A percentile compares a stretch with the other conserved stretches of the same genome.
These are phyloP conservation scores for Paramyrothecium roridum DNA, from an alignment of 2,329 filamentous ascomycete genomes.

Conservation along the genomic window DNA sequence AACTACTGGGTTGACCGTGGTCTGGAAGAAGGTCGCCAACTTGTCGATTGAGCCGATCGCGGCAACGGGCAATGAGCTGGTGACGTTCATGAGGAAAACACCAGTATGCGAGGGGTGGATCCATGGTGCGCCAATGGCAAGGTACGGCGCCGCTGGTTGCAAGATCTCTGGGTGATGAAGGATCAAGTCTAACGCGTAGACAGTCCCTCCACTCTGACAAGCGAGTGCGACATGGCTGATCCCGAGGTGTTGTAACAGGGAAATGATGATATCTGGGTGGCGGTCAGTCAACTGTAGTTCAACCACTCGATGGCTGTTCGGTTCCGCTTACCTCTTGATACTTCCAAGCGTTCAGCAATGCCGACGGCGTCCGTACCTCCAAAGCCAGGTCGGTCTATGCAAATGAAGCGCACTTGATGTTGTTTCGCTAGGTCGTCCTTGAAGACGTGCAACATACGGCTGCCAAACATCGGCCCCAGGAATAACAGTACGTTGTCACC, in stretches of 20 bases:
- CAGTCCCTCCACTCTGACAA: conserved; percentile 24
- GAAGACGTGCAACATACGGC: conserved; percentile 23
- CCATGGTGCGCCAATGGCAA: conserved; percentile 27
- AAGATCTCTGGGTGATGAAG: conserved; percentile 23
- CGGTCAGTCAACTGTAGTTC: too few species aligned
- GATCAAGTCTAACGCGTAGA: conserved; percentile 26
- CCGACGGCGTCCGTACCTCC: conserved; percentile 26
- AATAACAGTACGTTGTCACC: conserved; percentile 24
- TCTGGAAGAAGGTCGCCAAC: conserved; percentile 14
- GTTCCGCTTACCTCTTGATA: conserved; percentile 22
- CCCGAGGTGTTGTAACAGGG: conserved; percentile 26
- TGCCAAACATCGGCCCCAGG: conserved; percentile 22
- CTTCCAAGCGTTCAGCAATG: conserved; percentile 12
- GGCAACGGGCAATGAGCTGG: conserved; percentile 14
- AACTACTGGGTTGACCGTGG: conserved; percentile 13
- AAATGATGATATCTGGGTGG: conserved; percentile 26
- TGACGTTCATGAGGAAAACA: conserved; percentile 13
- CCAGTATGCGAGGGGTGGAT: conserved; percentile 21
- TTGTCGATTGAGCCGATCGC: conserved; percentile 14
- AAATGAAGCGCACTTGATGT: conserved; percentile 28
- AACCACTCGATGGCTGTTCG: too few species aligned
- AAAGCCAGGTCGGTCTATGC: conserved; percentile 30
- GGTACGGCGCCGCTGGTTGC: conserved; percentile 15
- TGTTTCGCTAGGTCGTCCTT: conserved; percentile 27
- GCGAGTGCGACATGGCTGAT: conserved; percentile 23